phyloP scores from a whole-genome alignment of 2,329 filamentous ascomycete genomes.

The Spiromastix sp. region DNA sequence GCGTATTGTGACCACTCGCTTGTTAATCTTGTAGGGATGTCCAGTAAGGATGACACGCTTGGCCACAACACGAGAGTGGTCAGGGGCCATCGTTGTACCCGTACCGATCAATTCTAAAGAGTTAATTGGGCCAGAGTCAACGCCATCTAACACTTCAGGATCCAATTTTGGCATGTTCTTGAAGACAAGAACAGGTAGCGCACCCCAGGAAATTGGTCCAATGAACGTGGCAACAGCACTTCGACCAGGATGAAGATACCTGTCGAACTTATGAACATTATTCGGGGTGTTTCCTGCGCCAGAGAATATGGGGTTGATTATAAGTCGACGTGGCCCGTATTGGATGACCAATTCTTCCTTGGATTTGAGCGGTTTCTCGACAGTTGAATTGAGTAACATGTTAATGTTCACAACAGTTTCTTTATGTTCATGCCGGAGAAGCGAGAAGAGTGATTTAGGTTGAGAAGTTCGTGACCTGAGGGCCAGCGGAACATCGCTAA shows the following conservation, averaged over 20 bases:
- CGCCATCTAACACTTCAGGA: conserved; percentile 34
- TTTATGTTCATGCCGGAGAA: conserved; percentile 93
- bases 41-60: conserved; percentile 92
- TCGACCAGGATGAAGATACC: conserved; percentile 81
- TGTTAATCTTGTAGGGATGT: conserved; percentile 98
- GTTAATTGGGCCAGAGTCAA: conserved; percentile 32
- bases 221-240: conserved; percentile 84
- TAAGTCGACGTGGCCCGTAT: conserved; percentile 75
- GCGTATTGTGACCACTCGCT: conserved; percentile 87
- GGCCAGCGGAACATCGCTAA: conserved; percentile 49
- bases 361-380: conserved; percentile 66
- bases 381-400: conserved; percentile 71
- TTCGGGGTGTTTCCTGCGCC: conserved; percentile 84
- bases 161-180: conserved; percentile 37
- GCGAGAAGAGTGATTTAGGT: conserved; percentile 69
- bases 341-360: conserved; percentile 91
- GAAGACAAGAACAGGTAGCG: conserved; percentile 84
- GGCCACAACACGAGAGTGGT: conserved; percentile 68
- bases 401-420: conserved; percentile 81
- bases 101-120: conserved; percentile 67
- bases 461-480: conserved; percentile 42
- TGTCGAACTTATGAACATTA: conserved; percentile 93
- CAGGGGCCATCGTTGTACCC: conserved; percentile 72
- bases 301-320: conserved; percentile 86
- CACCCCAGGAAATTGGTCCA: conserved; percentile 84